Conservation (phyloP, 2,329 filamentous ascomycete species). For the Chalara sp. region DNA sequence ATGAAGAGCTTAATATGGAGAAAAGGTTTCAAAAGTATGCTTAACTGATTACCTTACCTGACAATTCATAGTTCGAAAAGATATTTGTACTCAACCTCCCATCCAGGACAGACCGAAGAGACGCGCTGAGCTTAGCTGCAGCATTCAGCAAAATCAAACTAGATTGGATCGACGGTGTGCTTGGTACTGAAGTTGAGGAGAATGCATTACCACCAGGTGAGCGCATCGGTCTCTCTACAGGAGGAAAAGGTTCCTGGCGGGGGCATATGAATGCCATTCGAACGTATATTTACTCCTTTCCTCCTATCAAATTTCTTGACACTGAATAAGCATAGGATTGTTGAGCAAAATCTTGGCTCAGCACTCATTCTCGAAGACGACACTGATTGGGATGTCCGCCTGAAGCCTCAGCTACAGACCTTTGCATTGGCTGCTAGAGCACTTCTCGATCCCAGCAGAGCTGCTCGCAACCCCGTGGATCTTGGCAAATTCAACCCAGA, state of each 20-base stretch:
- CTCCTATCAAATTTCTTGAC: neutral
- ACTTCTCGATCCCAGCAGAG: neutral
- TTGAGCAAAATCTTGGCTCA: constrained; percentile 21
- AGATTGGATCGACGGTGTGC: constrained; percentile 13
- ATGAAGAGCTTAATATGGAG: no score
- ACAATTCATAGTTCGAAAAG: constrained; percentile 12
- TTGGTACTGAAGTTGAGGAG: neutral
- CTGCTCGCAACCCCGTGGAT: no score
- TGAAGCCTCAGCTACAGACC: constrained; percentile 8
- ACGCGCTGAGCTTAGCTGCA: constrained; percentile 12
- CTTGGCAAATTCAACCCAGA: no score
- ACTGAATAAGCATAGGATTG: constrained; percentile 4
- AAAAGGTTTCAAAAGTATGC: no score
- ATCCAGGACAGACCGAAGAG: constrained; percentile 14
- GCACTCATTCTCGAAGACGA: constrained; percentile 36
- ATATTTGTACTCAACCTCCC: constrained; percentile 15
- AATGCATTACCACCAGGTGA: neutral
- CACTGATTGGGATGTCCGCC: constrained; percentile 34
- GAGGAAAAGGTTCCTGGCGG: constrained; percentile 33
- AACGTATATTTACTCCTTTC: neutral
- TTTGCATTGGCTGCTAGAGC: constrained; percentile 13
- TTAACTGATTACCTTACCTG: neutral
- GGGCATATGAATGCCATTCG: constrained; percentile 31
- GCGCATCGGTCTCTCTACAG: neutral
- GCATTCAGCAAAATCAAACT: constrained; percentile 10